These are phyloP conservation scores for Prunella vulgaris DNA, from an alignment of 257 asterid genomes.

Conservation along the genomic window DNA sequence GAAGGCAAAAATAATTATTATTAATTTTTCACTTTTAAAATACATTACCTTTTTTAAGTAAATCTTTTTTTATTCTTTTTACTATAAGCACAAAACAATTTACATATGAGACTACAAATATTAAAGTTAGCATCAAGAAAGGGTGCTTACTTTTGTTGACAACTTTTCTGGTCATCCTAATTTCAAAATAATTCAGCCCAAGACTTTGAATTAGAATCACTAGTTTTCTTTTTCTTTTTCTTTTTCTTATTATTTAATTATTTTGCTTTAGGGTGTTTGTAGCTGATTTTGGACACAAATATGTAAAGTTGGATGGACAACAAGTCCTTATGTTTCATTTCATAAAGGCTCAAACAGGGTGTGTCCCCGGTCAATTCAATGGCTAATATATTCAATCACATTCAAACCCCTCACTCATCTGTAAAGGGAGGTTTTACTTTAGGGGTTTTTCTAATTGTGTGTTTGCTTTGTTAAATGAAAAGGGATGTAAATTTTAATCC, in stretches of 20 bases:
- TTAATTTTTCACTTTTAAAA: too few relatives aligned
- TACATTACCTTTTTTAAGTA: too few relatives aligned
- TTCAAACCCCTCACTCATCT: neutral
- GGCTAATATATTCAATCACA: neutral
- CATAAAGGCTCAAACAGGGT: slow-evolving; percentile 17
- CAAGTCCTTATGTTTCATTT: slow-evolving; percentile 20
- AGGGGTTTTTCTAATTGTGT: neutral
- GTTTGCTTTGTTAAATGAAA: too few relatives aligned
- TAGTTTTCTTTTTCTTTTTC: too few relatives aligned
- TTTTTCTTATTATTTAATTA: neutral
- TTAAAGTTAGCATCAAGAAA: neutral
- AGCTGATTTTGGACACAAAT: slow-evolving; percentile 18
- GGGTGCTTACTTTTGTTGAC: neutral
- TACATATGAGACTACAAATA: neutral
- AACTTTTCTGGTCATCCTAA: slow-evolving; percentile 7
- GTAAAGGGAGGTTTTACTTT: neutral
- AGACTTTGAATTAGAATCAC: neutral
- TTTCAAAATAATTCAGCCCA: neutral
- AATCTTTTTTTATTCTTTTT: too few relatives aligned
- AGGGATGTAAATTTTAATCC: too few relatives aligned
- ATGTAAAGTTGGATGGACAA: slow-evolving; percentile 14
- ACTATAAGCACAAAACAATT: too few relatives aligned
- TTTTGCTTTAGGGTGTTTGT: too few relatives aligned
- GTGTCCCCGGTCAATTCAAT: slow-evolving; percentile 8
- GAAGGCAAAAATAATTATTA: too few relatives aligned